Percentiles rank a stretch among this genome's conserved stretches.
phyloP scores from a whole-genome alignment of 1,139 yeast species.

The Hemisphaericaspora lyxosophila region DNA sequence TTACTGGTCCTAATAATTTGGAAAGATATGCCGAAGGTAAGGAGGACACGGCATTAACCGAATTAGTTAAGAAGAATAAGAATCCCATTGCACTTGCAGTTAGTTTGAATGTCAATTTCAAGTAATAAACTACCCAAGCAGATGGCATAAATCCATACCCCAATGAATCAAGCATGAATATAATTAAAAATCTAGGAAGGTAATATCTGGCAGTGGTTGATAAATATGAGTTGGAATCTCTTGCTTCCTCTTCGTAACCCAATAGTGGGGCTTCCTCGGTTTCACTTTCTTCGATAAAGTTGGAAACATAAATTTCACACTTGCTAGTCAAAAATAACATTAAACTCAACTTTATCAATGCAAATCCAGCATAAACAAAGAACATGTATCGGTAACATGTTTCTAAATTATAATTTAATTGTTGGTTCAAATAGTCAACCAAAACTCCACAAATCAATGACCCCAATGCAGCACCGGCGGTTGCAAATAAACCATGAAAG shows the following conservation, averaged over 20 bases:
- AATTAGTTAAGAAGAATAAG: constrained; percentile 55
- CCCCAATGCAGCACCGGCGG: constrained; percentile 77
- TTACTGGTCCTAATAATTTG: constrained; percentile 70
- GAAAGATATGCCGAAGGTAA: constrained; percentile 59
- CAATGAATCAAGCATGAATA: constrained; percentile 76
- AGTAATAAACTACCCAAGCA: constrained; percentile 85
- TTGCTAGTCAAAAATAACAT: constrained; percentile 54
- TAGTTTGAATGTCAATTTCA: constrained; percentile 42
- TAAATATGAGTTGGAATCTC: constrained; percentile 17
- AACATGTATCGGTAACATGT: constrained; percentile 62
- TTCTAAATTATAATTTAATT: constrained; percentile 29
- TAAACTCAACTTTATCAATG: constrained; percentile 52
- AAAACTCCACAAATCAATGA: constrained; percentile 62
- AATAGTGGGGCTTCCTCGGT: constrained; percentile 9
- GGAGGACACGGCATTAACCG: constrained; percentile 15
- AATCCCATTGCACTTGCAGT: constrained; percentile 47
- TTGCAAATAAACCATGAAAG: constrained; percentile 63
- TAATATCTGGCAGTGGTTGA: constrained; percentile 32
- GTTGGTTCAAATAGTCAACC: constrained; percentile 43
- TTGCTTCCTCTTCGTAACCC: constrained; percentile 11
- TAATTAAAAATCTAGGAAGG: constrained; percentile 42
- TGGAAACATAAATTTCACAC: constrained; percentile 44
- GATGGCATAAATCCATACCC: constrained; percentile 87
- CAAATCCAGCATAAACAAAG: constrained; percentile 55
- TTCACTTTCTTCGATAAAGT: constrained; percentile 6